Base-by-base conservation (phyloP, 1,139 yeast species). In the Pichia norvegensis region DNA sequence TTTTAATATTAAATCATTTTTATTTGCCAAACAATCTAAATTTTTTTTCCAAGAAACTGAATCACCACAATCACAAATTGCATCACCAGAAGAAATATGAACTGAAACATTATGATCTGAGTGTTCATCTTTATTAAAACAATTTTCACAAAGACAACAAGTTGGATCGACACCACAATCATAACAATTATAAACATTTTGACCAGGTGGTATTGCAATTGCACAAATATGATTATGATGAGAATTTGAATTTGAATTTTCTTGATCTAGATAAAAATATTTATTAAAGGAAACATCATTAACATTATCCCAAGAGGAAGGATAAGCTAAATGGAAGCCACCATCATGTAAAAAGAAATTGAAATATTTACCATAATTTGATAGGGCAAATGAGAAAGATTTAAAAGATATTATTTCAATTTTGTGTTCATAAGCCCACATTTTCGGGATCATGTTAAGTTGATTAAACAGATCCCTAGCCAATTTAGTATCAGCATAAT, bases 61-160 rank as follows among this genome's bases (percentile, higher is more conserved):
- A 60, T 92, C 96, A 2, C 97, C 97, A 66, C 97, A 92, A 61
- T 92, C 97, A 62, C 97, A 92, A 22, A 82, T 75, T 2, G 90
- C 77, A 42, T 69, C 69, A 1, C 76, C 81, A 2, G 62, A 53
- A 4, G 85, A 72, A 11, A 69, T 67, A 52, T 74, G 73, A 39
- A 77, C 72, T 20, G 70, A 65, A 3, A 84, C 85, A 50, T 75
- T 74, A 59, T 84, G 94, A 41, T 73, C 79, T 16, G 64, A 58
- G 60, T 84, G 95, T 56, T 82, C 87, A 3, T 71, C 70, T 46
- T 75, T 73, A 59, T 82, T 81, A 64, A 81, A 84, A 58, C 95
- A 84, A 55, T 75, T 66, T 13, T 72, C 74, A 62, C 95, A 84
- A 27, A 84, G 61, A 16, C 85, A 88, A 67, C 94, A 84, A 0